A percentile compares a stretch with the other conserved stretches of the same genome.
These are phyloP conservation scores for Taphrina confusa DNA, from an alignment of 1,139 yeast genomes.

Conservation along the genomic window DNA sequence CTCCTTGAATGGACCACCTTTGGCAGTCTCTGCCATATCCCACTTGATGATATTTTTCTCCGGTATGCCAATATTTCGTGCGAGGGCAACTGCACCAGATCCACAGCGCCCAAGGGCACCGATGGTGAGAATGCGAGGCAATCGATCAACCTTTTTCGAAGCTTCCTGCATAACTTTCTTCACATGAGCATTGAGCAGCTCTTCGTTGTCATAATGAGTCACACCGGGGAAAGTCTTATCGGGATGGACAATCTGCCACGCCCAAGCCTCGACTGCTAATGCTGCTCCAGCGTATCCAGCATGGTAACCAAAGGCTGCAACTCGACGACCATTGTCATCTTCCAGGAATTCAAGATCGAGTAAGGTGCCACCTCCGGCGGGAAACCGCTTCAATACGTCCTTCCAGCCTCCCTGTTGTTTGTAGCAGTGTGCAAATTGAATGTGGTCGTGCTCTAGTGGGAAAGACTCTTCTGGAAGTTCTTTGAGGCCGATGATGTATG, in stretches of 20 bases:
- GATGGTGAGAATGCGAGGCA: constrained; percentile 58
- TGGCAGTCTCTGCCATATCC: constrained; percentile 96
- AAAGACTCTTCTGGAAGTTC: constrained; percentile 93
- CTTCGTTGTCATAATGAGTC: constrained; percentile 79
- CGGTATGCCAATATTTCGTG: constrained; percentile 83
- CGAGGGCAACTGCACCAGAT: constrained; percentile 89
- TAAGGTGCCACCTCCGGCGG: constrained; percentile 82
- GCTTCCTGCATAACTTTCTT: constrained; percentile 63
- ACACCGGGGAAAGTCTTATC: constrained; percentile 68
- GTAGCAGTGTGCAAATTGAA: constrained; percentile 98
- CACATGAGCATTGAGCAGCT: constrained; percentile 68
- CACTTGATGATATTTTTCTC: constrained; percentile 80
- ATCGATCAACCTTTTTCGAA: constrained; percentile 44
- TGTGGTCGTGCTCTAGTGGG: constrained; percentile 93
- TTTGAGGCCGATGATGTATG: constrained; percentile 88
- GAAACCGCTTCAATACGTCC: constrained; percentile 83
- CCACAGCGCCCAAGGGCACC: constrained; percentile 99
- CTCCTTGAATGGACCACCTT: constrained; percentile 96
- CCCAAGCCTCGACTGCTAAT: constrained; percentile 90
- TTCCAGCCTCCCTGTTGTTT: constrained; percentile 97
- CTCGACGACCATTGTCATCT: constrained; percentile 94
- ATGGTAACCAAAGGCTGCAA: constrained; percentile 97
- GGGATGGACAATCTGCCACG: constrained; percentile 77
- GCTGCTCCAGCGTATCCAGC: constrained; percentile 99
- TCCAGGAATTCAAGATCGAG: constrained; percentile 93